These are phyloP conservation scores for Escallonia herrerae DNA, from an alignment of 129 eudicot genomes.

Conservation along the genomic window DNA sequence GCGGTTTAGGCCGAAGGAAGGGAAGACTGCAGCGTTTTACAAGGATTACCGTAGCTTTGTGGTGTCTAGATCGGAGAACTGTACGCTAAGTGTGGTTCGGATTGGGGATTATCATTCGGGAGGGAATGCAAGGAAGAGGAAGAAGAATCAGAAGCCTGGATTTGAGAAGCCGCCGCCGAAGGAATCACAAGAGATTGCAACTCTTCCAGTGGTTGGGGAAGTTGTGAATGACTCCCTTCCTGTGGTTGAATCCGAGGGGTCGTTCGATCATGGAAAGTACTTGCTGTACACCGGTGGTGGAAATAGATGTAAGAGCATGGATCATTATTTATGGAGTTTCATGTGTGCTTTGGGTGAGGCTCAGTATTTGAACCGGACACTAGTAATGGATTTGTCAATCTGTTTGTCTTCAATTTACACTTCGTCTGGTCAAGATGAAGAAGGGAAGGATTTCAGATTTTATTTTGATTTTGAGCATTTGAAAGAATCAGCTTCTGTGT, in stretches of 20 bases:
- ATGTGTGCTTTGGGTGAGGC: constrained; percentile 93
- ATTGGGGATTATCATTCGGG: constrained; percentile 90
- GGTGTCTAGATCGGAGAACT: constrained; percentile 49
- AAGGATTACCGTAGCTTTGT: constrained; percentile 80
- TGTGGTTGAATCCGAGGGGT: constrained; percentile 61
- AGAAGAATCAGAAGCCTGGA: constrained; percentile 45
- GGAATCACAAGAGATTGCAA: constrained; percentile 17
- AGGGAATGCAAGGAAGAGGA: constrained; percentile 74
- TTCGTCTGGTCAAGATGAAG: constrained; percentile 67
- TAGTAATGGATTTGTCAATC: constrained; percentile 72
- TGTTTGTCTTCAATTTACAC: constrained; percentile 78
- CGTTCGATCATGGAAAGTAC: constrained; percentile 65
- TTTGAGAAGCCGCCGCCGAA: constrained; percentile 44
- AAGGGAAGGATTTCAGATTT: constrained; percentile 86
- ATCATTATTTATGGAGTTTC: constrained; percentile 90
- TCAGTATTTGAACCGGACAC: constrained; percentile 73
- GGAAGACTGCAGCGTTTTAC: constrained; percentile 57
- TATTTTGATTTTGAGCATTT: constrained; percentile 88
- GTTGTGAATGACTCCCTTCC: constrained; percentile 67
- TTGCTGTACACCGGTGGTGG: constrained; percentile 78
- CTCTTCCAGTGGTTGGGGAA: constrained; percentile 55
- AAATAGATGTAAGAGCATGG: constrained; percentile 87
- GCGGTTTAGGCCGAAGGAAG: constrained; percentile 88
- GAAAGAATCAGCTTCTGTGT: constrained; percentile 58
- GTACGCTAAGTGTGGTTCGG: constrained; percentile 50